phyloP scores from a whole-genome alignment of 148 eudicot species.

The Simmondsia chinensis region DNA sequence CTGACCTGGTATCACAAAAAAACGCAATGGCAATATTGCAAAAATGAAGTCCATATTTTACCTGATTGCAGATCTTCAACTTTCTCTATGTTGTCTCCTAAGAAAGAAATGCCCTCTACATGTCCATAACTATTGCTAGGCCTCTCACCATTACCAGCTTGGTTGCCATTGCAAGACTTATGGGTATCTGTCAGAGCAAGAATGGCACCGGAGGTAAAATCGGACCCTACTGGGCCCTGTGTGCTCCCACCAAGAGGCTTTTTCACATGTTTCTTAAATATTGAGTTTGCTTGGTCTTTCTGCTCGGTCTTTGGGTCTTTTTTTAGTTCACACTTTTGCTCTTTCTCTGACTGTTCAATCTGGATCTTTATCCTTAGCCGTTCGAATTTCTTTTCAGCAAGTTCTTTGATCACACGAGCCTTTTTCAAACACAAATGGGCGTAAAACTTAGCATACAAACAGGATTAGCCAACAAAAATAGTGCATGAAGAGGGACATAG shows the following conservation, averaged over 20 bases:
- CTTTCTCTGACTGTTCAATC: constrained; percentile 37
- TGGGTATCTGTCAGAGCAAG: constrained; percentile 31
- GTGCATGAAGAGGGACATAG: neutral
- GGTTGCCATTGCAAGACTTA: constrained; percentile 20
- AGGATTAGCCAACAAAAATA: neutral
- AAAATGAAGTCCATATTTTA: constrained; percentile 11
- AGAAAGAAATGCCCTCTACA: constrained; percentile 36
- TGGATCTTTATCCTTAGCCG: constrained; percentile 43
- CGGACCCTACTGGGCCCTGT: constrained; percentile 63
- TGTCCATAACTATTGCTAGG: constrained; percentile 30
- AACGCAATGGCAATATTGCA: neutral
- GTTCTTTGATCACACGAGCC: constrained; percentile 86
- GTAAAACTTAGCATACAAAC: constrained; percentile 1
- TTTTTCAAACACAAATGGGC: constrained; percentile 15
- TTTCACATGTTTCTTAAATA: constrained; percentile 41
- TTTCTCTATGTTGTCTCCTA: constrained; percentile 41
- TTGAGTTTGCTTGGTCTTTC: constrained; percentile 24
- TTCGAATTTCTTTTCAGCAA: constrained; percentile 67
- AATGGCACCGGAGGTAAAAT: constrained; percentile 44
- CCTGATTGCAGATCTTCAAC: constrained; percentile 54
- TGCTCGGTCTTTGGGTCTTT: constrained; percentile 48
- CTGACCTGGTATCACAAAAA: neutral
- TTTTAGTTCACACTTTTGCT: constrained; percentile 33
- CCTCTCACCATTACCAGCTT: constrained; percentile 28
- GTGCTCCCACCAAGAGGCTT: constrained; percentile 28